Percentiles rank a stretch among this genome's conserved stretches.
Conservation (phyloP, 371 early-diverging fungal genomes). For the Apophysomyces sp. region DNA sequence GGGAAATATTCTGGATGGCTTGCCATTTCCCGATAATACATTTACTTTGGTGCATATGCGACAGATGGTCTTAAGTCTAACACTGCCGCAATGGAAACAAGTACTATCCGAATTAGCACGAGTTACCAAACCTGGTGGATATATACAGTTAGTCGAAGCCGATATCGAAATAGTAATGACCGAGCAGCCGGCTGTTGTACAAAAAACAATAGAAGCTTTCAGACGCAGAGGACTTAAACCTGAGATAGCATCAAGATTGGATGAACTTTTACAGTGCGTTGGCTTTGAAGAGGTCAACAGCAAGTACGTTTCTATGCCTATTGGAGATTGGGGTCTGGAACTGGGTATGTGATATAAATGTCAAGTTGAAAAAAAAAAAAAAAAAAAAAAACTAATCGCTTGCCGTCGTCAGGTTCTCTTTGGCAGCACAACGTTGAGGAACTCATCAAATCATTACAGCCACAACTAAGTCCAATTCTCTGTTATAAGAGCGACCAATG, state of each 20-base stretch:
- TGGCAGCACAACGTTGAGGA: conserved; percentile 36
- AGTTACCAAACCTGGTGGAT: conserved; percentile 27
- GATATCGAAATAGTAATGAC: conserved; percentile 27
- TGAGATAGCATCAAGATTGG: conserved; percentile 5
- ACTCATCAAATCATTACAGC: conserved; percentile 21
- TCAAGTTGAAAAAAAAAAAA: neutral
- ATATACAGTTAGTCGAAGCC: conserved; percentile 8
- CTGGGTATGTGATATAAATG: conserved; percentile 16
- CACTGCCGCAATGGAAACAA: conserved; percentile 14
- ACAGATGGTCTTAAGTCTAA: conserved; percentile 18
- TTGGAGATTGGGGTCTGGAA: conserved; percentile 34
- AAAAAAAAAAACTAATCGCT: neutral
- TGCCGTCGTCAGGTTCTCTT: neutral
- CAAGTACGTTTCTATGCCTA: conserved; percentile 24
- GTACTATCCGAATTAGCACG: conserved; percentile 18
- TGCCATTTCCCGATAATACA: conserved; percentile 27
- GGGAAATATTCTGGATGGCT: conserved; percentile 12
- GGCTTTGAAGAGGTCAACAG: conserved; percentile 20
- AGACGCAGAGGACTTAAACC: conserved; percentile 73
- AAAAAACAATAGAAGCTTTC: neutral
- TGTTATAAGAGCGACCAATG: conserved; percentile 12
- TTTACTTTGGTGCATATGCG: conserved; percentile 34
- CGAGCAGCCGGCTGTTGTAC: neutral
- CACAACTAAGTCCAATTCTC: conserved; percentile 11
- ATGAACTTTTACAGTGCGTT: conserved; percentile 9